Percentiles rank a stretch among this genome's conserved stretches.
These are phyloP conservation scores for Lathyrus tuberosus DNA, from an alignment of 306 rosid species.

Conservation along the genomic window DNA sequence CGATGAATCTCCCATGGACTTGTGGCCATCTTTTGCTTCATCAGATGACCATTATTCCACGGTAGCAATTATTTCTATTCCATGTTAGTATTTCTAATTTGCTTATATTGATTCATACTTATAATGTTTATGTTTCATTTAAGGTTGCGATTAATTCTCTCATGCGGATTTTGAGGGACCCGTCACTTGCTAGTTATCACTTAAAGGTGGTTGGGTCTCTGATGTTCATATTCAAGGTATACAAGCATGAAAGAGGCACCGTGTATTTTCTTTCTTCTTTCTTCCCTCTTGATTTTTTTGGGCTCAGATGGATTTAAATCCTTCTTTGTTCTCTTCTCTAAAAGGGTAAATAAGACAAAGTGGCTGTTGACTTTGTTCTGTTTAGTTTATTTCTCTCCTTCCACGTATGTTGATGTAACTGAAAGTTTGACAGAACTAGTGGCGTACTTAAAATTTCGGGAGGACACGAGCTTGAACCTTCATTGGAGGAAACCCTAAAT, in stretches of 20 bases:
- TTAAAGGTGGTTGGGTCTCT: constrained; percentile 93
- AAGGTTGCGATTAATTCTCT: constrained; percentile 99
- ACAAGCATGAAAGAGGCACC: constrained; percentile 19
- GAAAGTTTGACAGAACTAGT: background rate
- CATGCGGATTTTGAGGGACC: constrained; percentile 96
- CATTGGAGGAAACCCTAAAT: background rate
- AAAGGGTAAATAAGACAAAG: background rate
- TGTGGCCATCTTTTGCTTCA: constrained; percentile 96
- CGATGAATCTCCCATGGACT: constrained; percentile 84
- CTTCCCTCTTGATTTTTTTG: background rate
- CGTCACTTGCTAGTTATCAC: constrained; percentile 93
- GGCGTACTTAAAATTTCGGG: background rate
- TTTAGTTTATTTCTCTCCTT: background rate
- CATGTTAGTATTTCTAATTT: constrained; percentile 20
- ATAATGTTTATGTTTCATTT: constrained; percentile 28
- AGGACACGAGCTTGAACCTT: background rate
- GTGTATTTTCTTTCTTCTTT: constrained; percentile 18
- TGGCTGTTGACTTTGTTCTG: background rate
- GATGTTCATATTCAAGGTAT: constrained; percentile 98
- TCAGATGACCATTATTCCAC: constrained; percentile 96
- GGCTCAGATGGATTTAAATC: background rate
- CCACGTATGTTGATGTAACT: background rate
- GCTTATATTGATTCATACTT: constrained; percentile 27
- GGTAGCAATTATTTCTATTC: constrained; percentile 52
- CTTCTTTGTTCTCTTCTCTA: constrained; percentile 1